phyloP scores from a whole-genome alignment of 768 basidiomycete genomes.

The Phaeotremella fagi region DNA sequence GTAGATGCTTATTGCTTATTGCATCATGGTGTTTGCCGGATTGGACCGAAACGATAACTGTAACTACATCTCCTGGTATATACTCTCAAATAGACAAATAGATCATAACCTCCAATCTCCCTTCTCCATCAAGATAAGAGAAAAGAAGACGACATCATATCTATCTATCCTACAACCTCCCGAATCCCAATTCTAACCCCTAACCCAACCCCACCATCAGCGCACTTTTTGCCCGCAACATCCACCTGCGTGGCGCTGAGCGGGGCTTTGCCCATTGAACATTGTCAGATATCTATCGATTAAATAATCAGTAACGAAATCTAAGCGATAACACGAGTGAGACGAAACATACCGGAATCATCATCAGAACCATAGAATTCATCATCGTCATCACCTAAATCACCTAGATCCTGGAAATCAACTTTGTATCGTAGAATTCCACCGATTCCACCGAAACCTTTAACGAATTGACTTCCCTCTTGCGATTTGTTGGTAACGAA shows the following conservation, averaged over 20 bases:
- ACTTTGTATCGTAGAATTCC: constrained; percentile 96
- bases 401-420: constrained; percentile 76
- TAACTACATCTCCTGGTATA: too few relatives aligned
- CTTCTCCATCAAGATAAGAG: too few relatives aligned
- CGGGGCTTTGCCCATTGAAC: constrained; percentile 34
- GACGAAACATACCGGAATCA: constrained; percentile 40
- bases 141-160: too few relatives aligned
- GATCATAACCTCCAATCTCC: too few relatives aligned
- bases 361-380: constrained; percentile 50
- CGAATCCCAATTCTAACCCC: too few relatives aligned
- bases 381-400: constrained; percentile 49
- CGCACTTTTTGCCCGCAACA: background rate
- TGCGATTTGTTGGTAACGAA: constrained; percentile 95
- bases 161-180: too few relatives aligned
- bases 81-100: too few relatives aligned
- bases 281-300: constrained; percentile 35
- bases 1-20: too few relatives aligned
- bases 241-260: constrained; percentile 34
- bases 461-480: constrained; percentile 96
- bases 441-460: constrained; percentile 97
- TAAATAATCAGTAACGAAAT: background rate
- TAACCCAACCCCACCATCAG: background rate
- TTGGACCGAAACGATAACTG: too few relatives aligned
- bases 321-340: background rate
- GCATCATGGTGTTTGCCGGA: too few relatives aligned